Evolutionary conservation across 2,329 filamentous ascomycete genomes (phyloP).

Genomic region (Byssothecium circinans): DNA sequence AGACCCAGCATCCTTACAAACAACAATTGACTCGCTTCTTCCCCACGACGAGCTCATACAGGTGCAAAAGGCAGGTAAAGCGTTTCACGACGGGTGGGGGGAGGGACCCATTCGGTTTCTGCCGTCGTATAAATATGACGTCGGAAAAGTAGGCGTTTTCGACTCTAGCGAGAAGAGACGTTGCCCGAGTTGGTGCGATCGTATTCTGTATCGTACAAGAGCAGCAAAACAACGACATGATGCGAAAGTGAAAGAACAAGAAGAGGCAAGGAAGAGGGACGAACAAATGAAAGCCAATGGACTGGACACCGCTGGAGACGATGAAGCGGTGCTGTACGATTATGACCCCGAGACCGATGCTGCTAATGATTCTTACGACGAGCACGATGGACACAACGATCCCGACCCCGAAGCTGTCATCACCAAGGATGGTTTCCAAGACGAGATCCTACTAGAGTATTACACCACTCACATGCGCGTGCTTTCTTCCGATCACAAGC

Average conservation of each 20-base stretch:
- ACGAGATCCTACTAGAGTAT: conserved; percentile 60
- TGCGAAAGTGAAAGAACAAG: conserved; percentile 63
- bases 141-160: conserved; percentile 88
- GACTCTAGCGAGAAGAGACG: conserved; percentile 94
- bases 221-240: conserved; percentile 69
- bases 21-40: conserved; percentile 82
- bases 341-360: conserved; percentile 84
- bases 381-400: conserved; percentile 34
- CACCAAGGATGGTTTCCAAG: conserved; percentile 62
- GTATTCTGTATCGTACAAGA: conserved; percentile 82
- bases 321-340: conserved; percentile 84
- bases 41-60: conserved; percentile 84
- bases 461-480: conserved; percentile 90
- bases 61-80: conserved; percentile 73
- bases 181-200: conserved; percentile 95
- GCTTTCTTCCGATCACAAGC: conserved; percentile 94
- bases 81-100: conserved; percentile 88
- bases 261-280: conserved; percentile 70
- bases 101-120: conserved; percentile 88
- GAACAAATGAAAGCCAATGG: conserved; percentile 83
- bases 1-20: conserved; percentile 84
- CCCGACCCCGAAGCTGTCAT: conserved; percentile 53
- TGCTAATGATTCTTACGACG: conserved; percentile 42
- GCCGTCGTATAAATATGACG: conserved; percentile 96
- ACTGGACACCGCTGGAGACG: conserved; percentile 70